Conservation (phyloP, 106 monocot species). For the Cymbidium sinense region DNA sequence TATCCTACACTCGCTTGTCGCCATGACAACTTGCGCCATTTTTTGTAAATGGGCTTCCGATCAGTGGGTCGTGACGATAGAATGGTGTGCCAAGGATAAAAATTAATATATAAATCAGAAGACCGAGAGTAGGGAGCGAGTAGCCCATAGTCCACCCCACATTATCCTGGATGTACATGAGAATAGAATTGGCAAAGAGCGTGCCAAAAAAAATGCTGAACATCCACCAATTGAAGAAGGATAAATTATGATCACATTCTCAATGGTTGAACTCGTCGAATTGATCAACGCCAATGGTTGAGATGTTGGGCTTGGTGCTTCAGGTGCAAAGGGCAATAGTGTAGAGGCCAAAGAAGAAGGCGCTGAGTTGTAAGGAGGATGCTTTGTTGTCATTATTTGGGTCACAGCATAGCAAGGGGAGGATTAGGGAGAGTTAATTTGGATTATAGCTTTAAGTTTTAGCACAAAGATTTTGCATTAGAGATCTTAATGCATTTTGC, state of each 20-base stretch:
- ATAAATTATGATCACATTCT: slow-evolving; percentile 38
- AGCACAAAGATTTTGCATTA: too few relatives aligned
- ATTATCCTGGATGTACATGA: slow-evolving; percentile 58
- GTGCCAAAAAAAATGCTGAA: slow-evolving; percentile 51
- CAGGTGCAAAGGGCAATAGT: slow-evolving; percentile 43
- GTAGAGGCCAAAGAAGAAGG: slow-evolving; percentile 46
- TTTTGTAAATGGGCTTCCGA: slow-evolving; percentile 44
- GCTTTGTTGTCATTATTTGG: slow-evolving; percentile 9
- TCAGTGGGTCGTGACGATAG: slow-evolving; percentile 41
- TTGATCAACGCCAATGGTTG: slow-evolving; percentile 58
- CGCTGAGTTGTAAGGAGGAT: slow-evolving; percentile 22
- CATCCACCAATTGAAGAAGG: slow-evolving; percentile 79
- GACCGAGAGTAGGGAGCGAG: slow-evolving; percentile 34
- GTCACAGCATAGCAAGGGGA: slow-evolving; percentile 20
- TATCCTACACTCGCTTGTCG: slow-evolving; percentile 33
- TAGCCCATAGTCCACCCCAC: slow-evolving; percentile 49
- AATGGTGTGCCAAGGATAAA: slow-evolving; percentile 41
- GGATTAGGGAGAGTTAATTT: slow-evolving; percentile 30
- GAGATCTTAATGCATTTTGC: too few relatives aligned
- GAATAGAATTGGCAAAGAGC: slow-evolving; percentile 42
- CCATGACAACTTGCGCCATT: slow-evolving; percentile 41
- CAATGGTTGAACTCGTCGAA: slow-evolving; percentile 47
- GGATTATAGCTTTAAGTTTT: too few relatives aligned
- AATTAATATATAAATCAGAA: slow-evolving; percentile 25
- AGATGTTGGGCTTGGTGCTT: slow-evolving; percentile 58